Conservation (phyloP, 768 basidiomycete genomes). For the Hericium alpestre region DNA sequence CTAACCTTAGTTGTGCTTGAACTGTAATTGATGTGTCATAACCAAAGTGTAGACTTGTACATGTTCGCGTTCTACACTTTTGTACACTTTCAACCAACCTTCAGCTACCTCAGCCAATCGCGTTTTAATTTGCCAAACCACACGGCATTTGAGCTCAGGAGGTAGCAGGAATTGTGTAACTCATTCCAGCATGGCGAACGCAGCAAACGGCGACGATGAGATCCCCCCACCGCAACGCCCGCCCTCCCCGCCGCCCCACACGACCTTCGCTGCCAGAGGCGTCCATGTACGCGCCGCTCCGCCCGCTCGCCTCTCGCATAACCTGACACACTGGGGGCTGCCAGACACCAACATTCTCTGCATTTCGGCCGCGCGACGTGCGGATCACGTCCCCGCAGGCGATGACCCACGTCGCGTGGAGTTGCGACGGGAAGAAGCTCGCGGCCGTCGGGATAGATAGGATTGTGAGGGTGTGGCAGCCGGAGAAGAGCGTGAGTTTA, state of each 20-base stretch:
- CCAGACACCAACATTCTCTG: slow-evolving; percentile 69
- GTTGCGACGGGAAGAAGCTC: slow-evolving; percentile 70
- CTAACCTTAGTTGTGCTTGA: background rate
- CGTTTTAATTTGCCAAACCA: background rate
- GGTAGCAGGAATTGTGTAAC: background rate
- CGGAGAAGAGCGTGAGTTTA: slow-evolving; percentile 58
- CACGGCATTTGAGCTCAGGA: background rate
- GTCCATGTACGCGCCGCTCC: slow-evolving; percentile 50
- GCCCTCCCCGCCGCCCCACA: slow-evolving; percentile 4
- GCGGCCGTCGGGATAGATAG: slow-evolving; percentile 80
- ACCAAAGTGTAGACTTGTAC: too few relatives aligned
- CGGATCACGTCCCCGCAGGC: slow-evolving; percentile 50
- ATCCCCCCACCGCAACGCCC: slow-evolving; percentile 1
- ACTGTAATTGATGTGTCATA: too few relatives aligned
- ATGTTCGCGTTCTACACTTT: too few relatives aligned
- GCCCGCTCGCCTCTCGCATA: background rate
- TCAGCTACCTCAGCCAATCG: background rate
- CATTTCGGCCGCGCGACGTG: slow-evolving; percentile 69
- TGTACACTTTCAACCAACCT: background rate
- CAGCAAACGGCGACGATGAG: slow-evolving; percentile 1
- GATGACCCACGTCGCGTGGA: slow-evolving; percentile 77
- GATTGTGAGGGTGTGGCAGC: slow-evolving; percentile 62
- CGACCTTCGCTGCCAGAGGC: slow-evolving; percentile 51
- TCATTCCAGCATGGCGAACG: background rate
- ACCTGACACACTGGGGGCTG: background rate